Evolutionary conservation across 2,329 filamentous ascomycete genomes (phyloP).

Genomic region (Teratosphaeriaceae sp.): DNA sequence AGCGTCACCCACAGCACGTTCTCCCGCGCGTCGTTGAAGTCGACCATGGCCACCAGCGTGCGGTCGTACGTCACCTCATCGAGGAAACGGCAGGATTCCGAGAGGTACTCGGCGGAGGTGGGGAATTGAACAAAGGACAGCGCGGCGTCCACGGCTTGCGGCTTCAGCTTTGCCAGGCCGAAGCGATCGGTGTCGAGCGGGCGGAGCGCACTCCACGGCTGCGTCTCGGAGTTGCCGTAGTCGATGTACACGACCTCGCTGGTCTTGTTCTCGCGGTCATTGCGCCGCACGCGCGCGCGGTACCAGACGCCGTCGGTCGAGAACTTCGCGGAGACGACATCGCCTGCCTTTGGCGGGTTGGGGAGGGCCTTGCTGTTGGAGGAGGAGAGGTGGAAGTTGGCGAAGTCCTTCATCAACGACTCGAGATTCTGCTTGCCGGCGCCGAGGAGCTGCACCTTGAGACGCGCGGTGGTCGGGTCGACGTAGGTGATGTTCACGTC

Average conservation of each 20-base stretch:
- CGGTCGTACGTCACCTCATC: constrained; percentile 63
- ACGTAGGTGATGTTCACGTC: constrained; percentile 91
- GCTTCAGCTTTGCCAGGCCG: constrained; percentile 69
- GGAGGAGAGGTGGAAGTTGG: constrained; percentile 79
- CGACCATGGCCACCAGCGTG: constrained; percentile 83
- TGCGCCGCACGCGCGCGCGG: constrained; percentile 80
- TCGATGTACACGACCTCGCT: constrained; percentile 92
- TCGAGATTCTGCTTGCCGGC: constrained; percentile 78
- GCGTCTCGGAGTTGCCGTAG: constrained; percentile 88
- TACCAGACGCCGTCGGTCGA: constrained; percentile 90
- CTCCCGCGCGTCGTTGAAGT: constrained; percentile 72
- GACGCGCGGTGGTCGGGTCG: constrained; percentile 63
- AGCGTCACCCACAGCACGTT: constrained; percentile 75
- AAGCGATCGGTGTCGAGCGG: constrained; percentile 76
- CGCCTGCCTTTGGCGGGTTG: constrained; percentile 79
- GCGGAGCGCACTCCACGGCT: constrained; percentile 78
- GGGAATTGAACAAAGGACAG: constrained; percentile 89
- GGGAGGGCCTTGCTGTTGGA: constrained; percentile 69
- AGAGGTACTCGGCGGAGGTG: constrained; percentile 71
- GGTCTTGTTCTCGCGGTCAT: constrained; percentile 83
- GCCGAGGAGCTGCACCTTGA: constrained; percentile 90
- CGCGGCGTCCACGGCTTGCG: constrained; percentile 80
- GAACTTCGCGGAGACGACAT: constrained; percentile 87
- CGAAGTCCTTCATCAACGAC: constrained; percentile 84
- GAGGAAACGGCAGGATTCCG: constrained; percentile 71